Conservation (phyloP, 805 yeast genomes). For the Suhomyces emberorum region DNA sequence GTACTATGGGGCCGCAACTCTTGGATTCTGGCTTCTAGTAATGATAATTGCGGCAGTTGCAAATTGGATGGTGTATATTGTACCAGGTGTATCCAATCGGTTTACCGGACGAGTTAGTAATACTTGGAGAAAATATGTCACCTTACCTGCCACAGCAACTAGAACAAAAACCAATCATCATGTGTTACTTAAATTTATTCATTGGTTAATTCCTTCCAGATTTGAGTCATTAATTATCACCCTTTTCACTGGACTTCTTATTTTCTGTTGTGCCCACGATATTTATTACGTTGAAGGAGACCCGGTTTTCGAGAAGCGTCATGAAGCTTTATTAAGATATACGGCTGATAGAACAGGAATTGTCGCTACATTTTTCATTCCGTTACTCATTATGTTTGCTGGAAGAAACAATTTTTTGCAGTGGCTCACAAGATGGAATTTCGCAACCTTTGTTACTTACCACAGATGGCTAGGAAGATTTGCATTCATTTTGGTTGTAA, state of each 20-base stretch:
- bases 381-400: conserved; percentile 19
- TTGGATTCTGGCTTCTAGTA: conserved; percentile 19
- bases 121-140: conserved; percentile 12
- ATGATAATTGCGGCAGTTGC: conserved; percentile 7
- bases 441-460: conserved; percentile 15
- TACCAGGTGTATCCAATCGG: conserved; percentile 32
- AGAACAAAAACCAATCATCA: conserved; percentile 19
- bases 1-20: conserved; percentile 23
- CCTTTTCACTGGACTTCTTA: conserved; percentile 17
- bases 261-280: conserved; percentile 9
- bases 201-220: conserved; percentile 34
- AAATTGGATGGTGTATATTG: conserved; percentile 11
- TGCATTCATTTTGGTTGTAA: conserved; percentile 13
- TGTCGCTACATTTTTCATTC: conserved; percentile 32
- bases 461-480: conserved; percentile 23
- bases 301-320: conserved; percentile 12
- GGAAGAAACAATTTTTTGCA: conserved; percentile 22
- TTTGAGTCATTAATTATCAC: conserved; percentile 29
- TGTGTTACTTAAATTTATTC: conserved; percentile 14
- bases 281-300: conserved; percentile 12
- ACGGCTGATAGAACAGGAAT: conserved; percentile 54
- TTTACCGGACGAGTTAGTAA: conserved; percentile 24
- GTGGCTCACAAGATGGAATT: conserved; percentile 12
- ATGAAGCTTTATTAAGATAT: conserved; percentile 19
- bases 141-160: conserved; percentile 21